Percentiles rank a stretch among this genome's conserved stretches.
Conservation (phyloP, 192 early-diverging fungal species). For the Podila epigama region DNA sequence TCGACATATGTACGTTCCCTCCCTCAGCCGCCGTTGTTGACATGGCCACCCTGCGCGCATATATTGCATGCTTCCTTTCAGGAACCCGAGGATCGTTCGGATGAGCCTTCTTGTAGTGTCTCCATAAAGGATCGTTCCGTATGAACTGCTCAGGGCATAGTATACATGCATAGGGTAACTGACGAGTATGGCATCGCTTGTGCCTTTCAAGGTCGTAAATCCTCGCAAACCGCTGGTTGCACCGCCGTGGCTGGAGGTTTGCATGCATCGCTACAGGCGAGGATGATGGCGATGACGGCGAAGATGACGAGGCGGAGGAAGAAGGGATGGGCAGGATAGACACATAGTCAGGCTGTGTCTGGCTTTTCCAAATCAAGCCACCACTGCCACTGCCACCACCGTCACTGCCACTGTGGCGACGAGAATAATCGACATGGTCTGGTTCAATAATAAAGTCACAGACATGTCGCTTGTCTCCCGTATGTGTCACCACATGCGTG, state of each 20-base stretch:
- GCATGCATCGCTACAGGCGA: not conserved
- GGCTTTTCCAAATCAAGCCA: not conserved
- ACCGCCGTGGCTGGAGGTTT: not conserved
- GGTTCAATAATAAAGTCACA: constrained; percentile 1
- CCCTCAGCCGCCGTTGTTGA: not conserved
- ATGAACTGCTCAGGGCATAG: not conserved
- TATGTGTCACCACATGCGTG: not conserved
- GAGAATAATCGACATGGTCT: not conserved
- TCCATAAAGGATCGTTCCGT: not conserved
- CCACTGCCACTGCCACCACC: not conserved
- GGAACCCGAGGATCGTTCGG: not conserved
- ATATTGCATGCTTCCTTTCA: not conserved
- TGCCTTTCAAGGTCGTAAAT: not conserved
- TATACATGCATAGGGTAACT: not conserved
- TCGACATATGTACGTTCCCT: not conserved
- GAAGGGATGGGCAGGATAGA: not conserved
- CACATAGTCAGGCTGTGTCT: not conserved
- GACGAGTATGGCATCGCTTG: not conserved
- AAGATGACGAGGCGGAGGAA: not conserved
- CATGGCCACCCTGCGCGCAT: not conserved
- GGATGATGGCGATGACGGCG: too few species aligned
- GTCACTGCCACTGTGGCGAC: not conserved
- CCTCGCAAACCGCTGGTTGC: not conserved
- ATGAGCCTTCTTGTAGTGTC: not conserved
- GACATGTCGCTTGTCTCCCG: not conserved